phyloP scores from a whole-genome alignment of 768 basidiomycete genomes.

The Kwoniella europaea region DNA sequence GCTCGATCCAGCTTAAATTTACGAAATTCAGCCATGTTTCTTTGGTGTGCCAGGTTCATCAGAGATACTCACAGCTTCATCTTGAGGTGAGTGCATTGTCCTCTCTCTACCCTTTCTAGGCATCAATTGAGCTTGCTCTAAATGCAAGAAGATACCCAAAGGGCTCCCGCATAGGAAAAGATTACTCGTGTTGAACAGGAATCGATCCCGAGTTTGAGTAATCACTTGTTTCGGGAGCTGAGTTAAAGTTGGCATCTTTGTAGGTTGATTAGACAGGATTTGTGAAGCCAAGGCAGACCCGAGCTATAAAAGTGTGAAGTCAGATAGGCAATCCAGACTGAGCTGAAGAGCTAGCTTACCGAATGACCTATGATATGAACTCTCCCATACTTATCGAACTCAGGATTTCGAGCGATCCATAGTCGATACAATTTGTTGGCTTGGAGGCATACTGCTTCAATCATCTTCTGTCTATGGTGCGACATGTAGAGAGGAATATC shows the following conservation, averaged over 20 bases:
- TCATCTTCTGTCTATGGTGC: slow-evolving; percentile 61
- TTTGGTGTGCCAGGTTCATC: background rate
- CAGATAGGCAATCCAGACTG: background rate
- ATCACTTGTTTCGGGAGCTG: slow-evolving; percentile 57
- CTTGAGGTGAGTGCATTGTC: slow-evolving; percentile 60
- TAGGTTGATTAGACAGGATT: slow-evolving; percentile 61
- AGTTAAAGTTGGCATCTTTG: slow-evolving; percentile 58
- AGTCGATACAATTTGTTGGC: slow-evolving; percentile 61
- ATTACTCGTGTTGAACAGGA: slow-evolving; percentile 59
- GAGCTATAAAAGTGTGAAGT: slow-evolving; percentile 38
- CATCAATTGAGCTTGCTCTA: slow-evolving; percentile 61
- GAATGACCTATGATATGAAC: slow-evolving; percentile 62
- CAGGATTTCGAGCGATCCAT: slow-evolving; percentile 61
- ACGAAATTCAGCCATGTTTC: background rate
- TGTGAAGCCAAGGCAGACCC: slow-evolving; percentile 61
- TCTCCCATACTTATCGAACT: slow-evolving; percentile 58
- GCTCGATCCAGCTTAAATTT: slow-evolving; percentile 58
- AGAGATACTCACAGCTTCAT: slow-evolving; percentile 59
- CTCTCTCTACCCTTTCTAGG: slow-evolving; percentile 60
- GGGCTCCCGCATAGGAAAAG: slow-evolving; percentile 61
- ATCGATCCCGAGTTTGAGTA: slow-evolving; percentile 51
- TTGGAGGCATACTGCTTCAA: slow-evolving; percentile 60
- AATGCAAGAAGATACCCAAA: slow-evolving; percentile 61
- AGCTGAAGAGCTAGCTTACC: slow-evolving; percentile 24
- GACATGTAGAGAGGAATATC: slow-evolving; percentile 63